Base-by-base conservation (phyloP, 257 asterid genomes). In the Thymus mandschuricus region DNA sequence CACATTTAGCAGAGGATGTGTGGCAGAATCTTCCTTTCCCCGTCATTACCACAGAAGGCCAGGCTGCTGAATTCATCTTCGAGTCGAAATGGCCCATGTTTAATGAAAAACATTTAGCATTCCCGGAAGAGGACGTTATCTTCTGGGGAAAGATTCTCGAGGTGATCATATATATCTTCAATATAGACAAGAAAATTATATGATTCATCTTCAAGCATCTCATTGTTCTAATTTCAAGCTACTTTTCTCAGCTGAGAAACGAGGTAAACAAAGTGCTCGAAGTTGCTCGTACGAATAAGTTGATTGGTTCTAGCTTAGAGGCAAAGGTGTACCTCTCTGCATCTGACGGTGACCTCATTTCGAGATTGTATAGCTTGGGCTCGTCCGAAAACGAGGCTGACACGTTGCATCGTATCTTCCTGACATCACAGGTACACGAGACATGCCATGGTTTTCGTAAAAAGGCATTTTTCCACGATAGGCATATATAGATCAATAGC, bases 191-290 rank as follows among this genome's bases (percentile, higher is more conserved):
- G 48, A 58, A 10, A 65, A n/a, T 68, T 29, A 38, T 30, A 48
- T 71, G 65, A 59, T 21, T 33, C 46, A 66, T 69, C 7, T 45
- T 43, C 68, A 15, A 9, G 33, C 10, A n/a, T 45, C 31, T 12
- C 34, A 6, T 52, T 52, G 9, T 10, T 15, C 72, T 78, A 30
- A 76, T 64, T 52, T 27, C 50, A 55, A 34, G 15, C 72, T 52
- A n/a, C 35, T 76, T 74, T 78, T 29, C 67, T 30, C 97, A 94
- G 99, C 86, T 94, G 78, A 85, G 99, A 80, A 91, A 90, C 2
- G 99, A 94, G 83, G 98, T 94, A n/a, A 94, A 94, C 88, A 94
- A 86, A 80, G 97, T 86, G 81, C 91, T 94, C n/a, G 99, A 94
- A 79, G 84, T 79, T 60, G 97, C 98, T 51, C 96, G 99, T 66